phyloP scores from a whole-genome alignment of 2,329 filamentous ascomycete genomes.

The Colletotrichum karsti region DNA sequence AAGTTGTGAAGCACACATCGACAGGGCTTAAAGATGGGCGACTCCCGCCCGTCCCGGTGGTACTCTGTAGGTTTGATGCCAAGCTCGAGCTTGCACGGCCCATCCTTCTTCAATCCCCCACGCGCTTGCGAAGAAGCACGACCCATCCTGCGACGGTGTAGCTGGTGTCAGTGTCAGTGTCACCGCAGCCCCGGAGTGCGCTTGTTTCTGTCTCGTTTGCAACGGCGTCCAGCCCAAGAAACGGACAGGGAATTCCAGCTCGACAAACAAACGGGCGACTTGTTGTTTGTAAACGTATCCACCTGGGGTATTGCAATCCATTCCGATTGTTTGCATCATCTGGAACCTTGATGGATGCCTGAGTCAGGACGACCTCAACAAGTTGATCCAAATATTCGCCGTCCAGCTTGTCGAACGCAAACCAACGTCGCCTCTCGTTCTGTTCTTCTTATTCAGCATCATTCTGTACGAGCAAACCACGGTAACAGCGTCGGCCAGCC shows the following conservation, averaged over 20 bases:
- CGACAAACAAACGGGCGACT: slow-evolving; percentile 1
- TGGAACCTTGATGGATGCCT: slow-evolving; percentile 26
- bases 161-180: not conserved
- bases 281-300: slow-evolving; percentile 10
- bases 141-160: slow-evolving; percentile 3
- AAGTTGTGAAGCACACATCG: not conserved
- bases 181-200: not conserved
- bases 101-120: not conserved
- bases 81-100: not conserved
- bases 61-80: not conserved
- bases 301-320: slow-evolving; percentile 3
- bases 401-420: slow-evolving; percentile 14
- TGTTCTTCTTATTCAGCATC: not conserved
- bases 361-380: slow-evolving; percentile 19
- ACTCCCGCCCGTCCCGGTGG: not conserved
- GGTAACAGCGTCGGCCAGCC: not conserved
- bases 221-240: not conserved
- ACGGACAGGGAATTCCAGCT: not conserved
- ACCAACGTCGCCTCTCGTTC: not conserved
- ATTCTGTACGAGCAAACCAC: slow-evolving; percentile 2
- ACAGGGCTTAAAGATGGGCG: not conserved
- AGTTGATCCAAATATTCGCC: slow-evolving; percentile 14
- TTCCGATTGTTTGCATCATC: slow-evolving; percentile 11
- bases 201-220: not conserved
- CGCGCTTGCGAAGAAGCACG: not conserved